Conservation (phyloP, 108 stramenopile genomes). For the Chaetoceros tenuissimus region DNA sequence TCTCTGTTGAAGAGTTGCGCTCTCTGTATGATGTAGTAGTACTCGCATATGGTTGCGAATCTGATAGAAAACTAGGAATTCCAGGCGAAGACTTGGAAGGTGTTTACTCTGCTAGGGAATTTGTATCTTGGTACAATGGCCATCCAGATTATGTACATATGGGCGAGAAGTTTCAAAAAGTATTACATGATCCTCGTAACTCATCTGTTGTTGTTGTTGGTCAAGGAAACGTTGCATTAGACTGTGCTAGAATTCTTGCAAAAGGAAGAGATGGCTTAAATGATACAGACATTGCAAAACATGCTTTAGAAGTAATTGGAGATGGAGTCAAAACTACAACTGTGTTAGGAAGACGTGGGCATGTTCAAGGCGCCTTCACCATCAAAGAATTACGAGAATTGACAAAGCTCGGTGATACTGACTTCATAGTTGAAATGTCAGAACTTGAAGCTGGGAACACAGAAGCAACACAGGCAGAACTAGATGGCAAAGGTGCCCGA, state of each 20-base stretch:
- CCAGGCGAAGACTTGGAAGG: conserved; percentile 51
- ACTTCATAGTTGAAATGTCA: conserved; percentile 53
- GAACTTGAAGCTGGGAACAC: conserved; percentile 83
- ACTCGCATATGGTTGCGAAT: conserved; percentile 89
- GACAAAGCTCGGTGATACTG: conserved; percentile 64
- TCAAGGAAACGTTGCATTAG: conserved; percentile 96
- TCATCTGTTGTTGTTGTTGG: conserved; percentile 81
- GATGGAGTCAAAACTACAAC: conserved; percentile 36
- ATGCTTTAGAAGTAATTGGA: conserved; percentile 63
- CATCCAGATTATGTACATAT: conserved; percentile 40
- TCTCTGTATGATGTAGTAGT: conserved; percentile 77
- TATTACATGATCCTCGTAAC: conserved; percentile 7
- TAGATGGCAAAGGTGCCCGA: conserved; percentile 33
- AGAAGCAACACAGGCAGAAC: conserved; percentile 51
- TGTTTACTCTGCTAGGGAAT: conserved; percentile 83
- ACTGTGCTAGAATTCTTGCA: conserved; percentile 88
- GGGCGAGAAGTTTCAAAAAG: conserved; percentile 5
- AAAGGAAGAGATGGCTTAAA: conserved; percentile 67
- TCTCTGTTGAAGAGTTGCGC: conserved; percentile 55
- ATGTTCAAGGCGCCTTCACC: conserved; percentile 94
- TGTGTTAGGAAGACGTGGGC: conserved; percentile 94
- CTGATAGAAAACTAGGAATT: conserved; percentile 42
- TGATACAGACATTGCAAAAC: conserved; percentile 76
- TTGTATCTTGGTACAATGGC: conserved; percentile 97
- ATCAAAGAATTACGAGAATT: conserved; percentile 98